Evolutionary conservation across 192 early-diverging fungal species (phyloP).

Genomic region (Backusella circina): DNA sequence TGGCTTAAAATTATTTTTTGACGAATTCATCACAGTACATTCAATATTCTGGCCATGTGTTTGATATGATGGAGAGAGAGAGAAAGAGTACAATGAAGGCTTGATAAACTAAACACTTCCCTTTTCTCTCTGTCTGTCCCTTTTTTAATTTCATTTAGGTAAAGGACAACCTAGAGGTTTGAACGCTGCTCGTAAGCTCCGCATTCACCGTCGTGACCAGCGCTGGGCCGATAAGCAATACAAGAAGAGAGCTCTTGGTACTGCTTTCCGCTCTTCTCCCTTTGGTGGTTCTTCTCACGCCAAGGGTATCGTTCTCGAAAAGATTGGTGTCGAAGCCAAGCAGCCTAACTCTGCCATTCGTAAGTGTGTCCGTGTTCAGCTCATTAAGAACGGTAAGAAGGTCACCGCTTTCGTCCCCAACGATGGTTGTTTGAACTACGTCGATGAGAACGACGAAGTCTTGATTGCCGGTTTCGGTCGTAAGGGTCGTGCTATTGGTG

Average conservation of each 20-base stretch:
- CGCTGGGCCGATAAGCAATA: conserved; percentile 99
- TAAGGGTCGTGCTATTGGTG: conserved; percentile 97
- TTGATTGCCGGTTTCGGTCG: conserved; percentile 99
- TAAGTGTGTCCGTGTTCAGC: conserved; percentile 99
- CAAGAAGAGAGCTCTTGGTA: conserved; percentile 98
- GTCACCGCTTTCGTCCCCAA: conserved; percentile 99
- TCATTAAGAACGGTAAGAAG: conserved; percentile 99
- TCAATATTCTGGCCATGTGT: not conserved
- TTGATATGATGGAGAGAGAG: not conserved
- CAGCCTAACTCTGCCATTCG: conserved; percentile 99
- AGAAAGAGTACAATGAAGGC: not conserved
- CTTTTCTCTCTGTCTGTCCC: not conserved
- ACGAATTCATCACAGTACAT: not conserved
- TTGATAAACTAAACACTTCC: not conserved
- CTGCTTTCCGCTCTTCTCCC: conserved; percentile 95
- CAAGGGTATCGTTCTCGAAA: conserved; percentile 99
- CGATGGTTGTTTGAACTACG: conserved; percentile 99
- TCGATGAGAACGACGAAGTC: conserved; percentile 99
- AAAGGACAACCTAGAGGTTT: conserved; percentile 96
- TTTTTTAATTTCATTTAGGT: conserved; percentile 33
- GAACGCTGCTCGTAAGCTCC: conserved; percentile 97
- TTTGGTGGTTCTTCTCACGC: conserved; percentile 99
- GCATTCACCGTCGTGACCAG: conserved; percentile 95
- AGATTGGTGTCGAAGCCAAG: conserved; percentile 99
- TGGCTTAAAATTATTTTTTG: not conserved